These are phyloP conservation scores for Anaeramoeba flamelloides DNA, from an alignment of 78 protist genomes.

Conservation along the genomic window DNA sequence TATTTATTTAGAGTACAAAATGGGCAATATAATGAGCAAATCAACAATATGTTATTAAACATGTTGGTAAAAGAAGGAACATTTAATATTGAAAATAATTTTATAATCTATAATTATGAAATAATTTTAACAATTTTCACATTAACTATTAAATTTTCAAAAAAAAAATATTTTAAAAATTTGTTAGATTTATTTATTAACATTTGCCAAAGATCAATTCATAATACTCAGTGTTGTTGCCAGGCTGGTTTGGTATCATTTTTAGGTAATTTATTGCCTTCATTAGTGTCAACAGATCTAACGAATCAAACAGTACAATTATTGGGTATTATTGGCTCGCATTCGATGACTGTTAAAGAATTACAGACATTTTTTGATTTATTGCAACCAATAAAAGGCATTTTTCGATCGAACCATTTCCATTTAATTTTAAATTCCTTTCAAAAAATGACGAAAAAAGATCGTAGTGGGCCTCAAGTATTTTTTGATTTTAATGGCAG, in stretches of 20 bases:
- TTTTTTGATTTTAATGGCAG: slow-evolving; percentile 25
- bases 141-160: background rate
- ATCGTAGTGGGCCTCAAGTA: slow-evolving; percentile 17
- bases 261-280: background rate
- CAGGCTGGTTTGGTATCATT: background rate
- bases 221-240: background rate
- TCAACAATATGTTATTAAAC: no score
- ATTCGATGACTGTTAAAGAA: background rate
- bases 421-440: background rate
- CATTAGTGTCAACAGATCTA: background rate
- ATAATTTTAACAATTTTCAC: background rate
- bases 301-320: background rate
- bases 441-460: background rate
- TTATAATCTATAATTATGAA: background rate
- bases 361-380: background rate
- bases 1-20: no score
- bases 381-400: background rate
- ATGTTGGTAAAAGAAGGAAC: no score
- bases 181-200: background rate
- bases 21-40: no score
- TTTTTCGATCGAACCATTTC: background rate
- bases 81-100: background rate
- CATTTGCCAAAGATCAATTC: background rate
- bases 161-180: background rate
- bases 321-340: background rate